These are phyloP conservation scores for Colletotrichum sansevieriae DNA, from an alignment of 2,329 filamentous ascomycete genomes.

Conservation along the genomic window DNA sequence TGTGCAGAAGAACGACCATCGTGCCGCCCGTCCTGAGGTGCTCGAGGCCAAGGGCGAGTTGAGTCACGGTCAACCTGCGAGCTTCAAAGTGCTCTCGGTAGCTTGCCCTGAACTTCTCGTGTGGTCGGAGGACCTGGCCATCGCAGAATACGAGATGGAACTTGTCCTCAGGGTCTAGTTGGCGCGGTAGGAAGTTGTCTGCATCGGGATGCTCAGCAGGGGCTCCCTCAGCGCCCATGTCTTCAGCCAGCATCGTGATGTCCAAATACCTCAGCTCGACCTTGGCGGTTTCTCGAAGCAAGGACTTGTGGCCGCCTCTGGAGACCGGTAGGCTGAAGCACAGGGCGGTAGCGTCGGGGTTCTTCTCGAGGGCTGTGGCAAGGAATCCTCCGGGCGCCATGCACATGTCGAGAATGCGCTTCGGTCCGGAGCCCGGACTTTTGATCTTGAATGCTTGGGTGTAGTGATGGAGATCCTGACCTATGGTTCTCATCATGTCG, in stretches of 20 bases:
- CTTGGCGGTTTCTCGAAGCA: constrained; percentile 43
- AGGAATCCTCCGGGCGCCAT: constrained; percentile 69
- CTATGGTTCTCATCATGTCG: constrained; percentile 59
- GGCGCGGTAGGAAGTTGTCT: constrained; percentile 47
- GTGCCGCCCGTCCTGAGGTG: constrained; percentile 58
- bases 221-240: constrained; percentile 54
- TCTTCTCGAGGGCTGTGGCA: constrained; percentile 51
- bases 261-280: constrained; percentile 54
- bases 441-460: constrained; percentile 48
- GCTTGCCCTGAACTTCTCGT: constrained; percentile 44
- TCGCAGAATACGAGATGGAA: constrained; percentile 63
- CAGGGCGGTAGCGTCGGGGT: constrained; percentile 49
- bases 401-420: constrained; percentile 64
- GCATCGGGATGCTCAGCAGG: constrained; percentile 51
- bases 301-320: constrained; percentile 56
- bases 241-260: constrained; percentile 64
- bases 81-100: constrained; percentile 54
- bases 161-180: constrained; percentile 43
- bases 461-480: constrained; percentile 53
- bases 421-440: constrained; percentile 22
- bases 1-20: constrained; percentile 65
- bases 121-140: constrained; percentile 59
- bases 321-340: constrained; percentile 56
- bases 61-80: constrained; percentile 51
- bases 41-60: constrained; percentile 61